Evolutionary conservation across 768 basidiomycete species (phyloP), one percentile per base, ranked within the genome.

Genomic region (Lentinus brumalis): DNA sequence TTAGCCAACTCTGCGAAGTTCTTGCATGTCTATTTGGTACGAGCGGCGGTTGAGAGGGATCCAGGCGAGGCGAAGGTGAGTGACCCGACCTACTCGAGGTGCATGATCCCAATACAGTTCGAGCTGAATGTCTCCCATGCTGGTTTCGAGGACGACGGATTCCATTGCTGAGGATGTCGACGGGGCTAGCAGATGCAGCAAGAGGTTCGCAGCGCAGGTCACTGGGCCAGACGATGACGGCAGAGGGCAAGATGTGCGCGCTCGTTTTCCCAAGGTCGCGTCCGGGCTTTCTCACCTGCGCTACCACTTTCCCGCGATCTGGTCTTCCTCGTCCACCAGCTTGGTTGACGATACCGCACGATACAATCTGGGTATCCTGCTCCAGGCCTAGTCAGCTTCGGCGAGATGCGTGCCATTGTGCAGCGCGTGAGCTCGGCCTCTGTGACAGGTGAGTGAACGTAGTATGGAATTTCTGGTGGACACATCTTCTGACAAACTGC

Each of bases 101-200:
- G 95, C 92, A 73, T 97, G 94, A 41, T 92, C 77, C 86, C 89
- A 94, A 77, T 98, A 98, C 26, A 98, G 81, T 75, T 98, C 96
- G 2, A 98, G 79, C 65, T 91, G 87, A 51, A 98, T 77, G 64
- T 94, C 86, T n/a, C 93, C 93, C 72, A 96, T 71, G 69, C 79
- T 93, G 16, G 93, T 96, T 75, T 92, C 88, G 21, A 94, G 74
- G 38, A 90, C 81, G 16, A 93, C 89, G 38, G 88, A 86, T 50
- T 83, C 83, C 64, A 68, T 68, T 3, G 47, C 40, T 42, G 16
- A 39, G 44, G 51, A 51, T 47, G n/a, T 5, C 41, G 26, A 55
- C 62, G 49, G 55, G 8, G 64, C 42, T 26, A 39, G 42, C 56
- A 60, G 59, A 55, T 29, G 46, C 31, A 35, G 11, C 7, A 35